phyloP scores from a whole-genome alignment of 1,284 basidiomycete species.

The Phylloporus sp. region DNA sequence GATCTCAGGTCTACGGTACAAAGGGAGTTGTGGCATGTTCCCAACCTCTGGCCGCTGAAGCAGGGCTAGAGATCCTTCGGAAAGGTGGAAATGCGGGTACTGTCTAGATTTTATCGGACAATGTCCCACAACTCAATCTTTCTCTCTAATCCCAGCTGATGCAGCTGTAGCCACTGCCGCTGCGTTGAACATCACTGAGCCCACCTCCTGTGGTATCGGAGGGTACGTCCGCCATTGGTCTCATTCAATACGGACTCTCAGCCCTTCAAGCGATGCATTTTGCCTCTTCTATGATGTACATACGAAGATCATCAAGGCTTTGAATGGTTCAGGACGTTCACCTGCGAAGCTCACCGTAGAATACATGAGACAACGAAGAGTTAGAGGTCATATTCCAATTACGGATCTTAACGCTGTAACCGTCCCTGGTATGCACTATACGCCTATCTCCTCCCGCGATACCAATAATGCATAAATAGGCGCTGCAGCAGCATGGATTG shows the following conservation, averaged over 20 bases:
- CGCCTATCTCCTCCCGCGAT: background rate
- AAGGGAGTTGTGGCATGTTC: slow-evolving; percentile 91
- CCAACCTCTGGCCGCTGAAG: slow-evolving; percentile 89
- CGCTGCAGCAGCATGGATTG: slow-evolving; percentile 92
- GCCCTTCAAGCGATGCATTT: slow-evolving; percentile 78
- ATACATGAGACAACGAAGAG: slow-evolving; percentile 73
- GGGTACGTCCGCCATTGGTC: slow-evolving; percentile 57
- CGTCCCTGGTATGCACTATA: slow-evolving; percentile 72
- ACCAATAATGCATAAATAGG: slow-evolving; percentile 53
- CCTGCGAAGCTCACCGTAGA: slow-evolving; percentile 84
- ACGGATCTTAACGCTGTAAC: slow-evolving; percentile 89
- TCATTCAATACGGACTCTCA: slow-evolving; percentile 4
- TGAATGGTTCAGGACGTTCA: slow-evolving; percentile 89
- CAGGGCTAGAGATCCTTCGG: slow-evolving; percentile 87
- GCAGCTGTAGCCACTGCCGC: slow-evolving; percentile 85
- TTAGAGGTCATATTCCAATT: slow-evolving; percentile 73
- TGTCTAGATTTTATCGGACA: background rate
- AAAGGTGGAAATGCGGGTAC: slow-evolving; percentile 92
- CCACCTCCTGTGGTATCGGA: slow-evolving; percentile 82
- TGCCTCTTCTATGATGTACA: slow-evolving; percentile 91
- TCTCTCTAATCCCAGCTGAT: slow-evolving; percentile 54
- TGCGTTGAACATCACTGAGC: slow-evolving; percentile 89
- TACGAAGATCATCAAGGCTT: slow-evolving; percentile 79
- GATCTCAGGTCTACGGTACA: slow-evolving; percentile 82
- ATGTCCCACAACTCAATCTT: background rate